A percentile compares a stretch with the other conserved stretches of the same genome.
Evolutionary conservation across 495 filamentous ascomycete species (phyloP).

Genomic region (Gamarada debralockiae): DNA sequence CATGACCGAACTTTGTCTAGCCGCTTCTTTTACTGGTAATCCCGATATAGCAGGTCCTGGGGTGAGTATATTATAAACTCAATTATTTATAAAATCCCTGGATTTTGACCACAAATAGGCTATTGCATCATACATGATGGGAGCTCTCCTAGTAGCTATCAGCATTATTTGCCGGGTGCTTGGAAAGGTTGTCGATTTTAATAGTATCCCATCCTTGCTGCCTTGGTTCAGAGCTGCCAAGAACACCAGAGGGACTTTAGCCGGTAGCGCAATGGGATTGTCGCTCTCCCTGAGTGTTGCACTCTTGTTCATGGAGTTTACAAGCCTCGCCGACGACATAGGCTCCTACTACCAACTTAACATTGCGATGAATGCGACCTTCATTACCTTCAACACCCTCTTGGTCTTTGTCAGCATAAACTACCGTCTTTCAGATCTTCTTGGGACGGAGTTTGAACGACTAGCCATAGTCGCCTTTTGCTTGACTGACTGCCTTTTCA

Average conservation of each 20-base stretch:
- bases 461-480: neutral
- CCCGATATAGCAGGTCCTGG: too few species aligned
- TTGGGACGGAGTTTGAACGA: neutral
- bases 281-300: neutral
- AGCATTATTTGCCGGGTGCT: too few species aligned
- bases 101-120: too few species aligned
- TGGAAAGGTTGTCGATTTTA: neutral
- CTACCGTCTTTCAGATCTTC: neutral
- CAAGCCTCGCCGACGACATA: neutral
- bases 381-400: neutral
- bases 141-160: too few species aligned
- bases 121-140: too few species aligned
- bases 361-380: neutral
- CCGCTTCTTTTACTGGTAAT: too few species aligned
- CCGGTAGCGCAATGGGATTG: neutral
- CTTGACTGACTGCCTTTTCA: too few species aligned
- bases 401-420: neutral
- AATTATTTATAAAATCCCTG: too few species aligned
- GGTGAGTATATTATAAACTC: too few species aligned
- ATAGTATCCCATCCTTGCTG: neutral
- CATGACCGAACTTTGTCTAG: too few species aligned
- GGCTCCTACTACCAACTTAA: neutral
- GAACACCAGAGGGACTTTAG: neutral
- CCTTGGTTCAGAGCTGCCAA: neutral
- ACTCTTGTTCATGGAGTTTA: constrained; percentile 1